Conservation (phyloP, 441 rosid species). For the Aleurites moluccanus region DNA sequence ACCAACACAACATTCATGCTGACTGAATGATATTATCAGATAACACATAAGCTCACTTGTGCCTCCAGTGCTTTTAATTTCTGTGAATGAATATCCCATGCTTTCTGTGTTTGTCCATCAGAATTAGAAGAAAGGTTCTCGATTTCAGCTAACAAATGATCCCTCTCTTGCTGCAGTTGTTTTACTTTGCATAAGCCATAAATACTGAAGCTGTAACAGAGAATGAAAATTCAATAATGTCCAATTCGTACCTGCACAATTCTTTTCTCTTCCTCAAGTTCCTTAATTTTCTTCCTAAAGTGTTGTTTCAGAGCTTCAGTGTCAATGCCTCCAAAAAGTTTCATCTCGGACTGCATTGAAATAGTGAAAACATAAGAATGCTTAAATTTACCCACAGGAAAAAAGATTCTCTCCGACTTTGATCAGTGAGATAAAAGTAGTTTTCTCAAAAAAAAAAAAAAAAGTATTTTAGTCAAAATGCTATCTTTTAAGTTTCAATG, state of each 20-base stretch:
- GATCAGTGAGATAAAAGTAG: neutral
- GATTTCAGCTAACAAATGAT: slow-evolving; percentile 74
- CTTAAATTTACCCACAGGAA: neutral
- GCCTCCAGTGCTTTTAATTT: slow-evolving; percentile 81
- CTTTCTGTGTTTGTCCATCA: slow-evolving; percentile 80
- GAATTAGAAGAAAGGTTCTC: slow-evolving; percentile 73
- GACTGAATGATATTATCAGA: neutral
- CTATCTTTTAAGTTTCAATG: neutral
- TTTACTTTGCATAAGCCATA: neutral
- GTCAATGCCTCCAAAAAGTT: slow-evolving; percentile 73
- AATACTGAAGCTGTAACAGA: neutral
- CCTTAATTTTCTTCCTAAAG: slow-evolving; percentile 90
- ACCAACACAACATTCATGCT: no score
- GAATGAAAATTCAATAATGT: slow-evolving; percentile 20
- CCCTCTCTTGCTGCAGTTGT: slow-evolving; percentile 78
- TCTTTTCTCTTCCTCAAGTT: slow-evolving; percentile 87
- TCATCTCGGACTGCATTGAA: slow-evolving; percentile 84
- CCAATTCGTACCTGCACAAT: slow-evolving; percentile 64
- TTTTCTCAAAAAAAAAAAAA: neutral
- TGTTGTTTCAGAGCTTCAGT: slow-evolving; percentile 79
- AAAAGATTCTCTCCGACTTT: slow-evolving; percentile 4
- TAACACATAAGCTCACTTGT: slow-evolving; percentile 46
- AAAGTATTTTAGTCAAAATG: neutral
- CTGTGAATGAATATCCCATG: slow-evolving; percentile 79
- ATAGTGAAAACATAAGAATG: neutral